A percentile compares a stretch with the other conserved stretches of the same genome.
phyloP scores from a whole-genome alignment of 2,329 filamentous ascomycete species.

The Trichoderma sp. region DNA sequence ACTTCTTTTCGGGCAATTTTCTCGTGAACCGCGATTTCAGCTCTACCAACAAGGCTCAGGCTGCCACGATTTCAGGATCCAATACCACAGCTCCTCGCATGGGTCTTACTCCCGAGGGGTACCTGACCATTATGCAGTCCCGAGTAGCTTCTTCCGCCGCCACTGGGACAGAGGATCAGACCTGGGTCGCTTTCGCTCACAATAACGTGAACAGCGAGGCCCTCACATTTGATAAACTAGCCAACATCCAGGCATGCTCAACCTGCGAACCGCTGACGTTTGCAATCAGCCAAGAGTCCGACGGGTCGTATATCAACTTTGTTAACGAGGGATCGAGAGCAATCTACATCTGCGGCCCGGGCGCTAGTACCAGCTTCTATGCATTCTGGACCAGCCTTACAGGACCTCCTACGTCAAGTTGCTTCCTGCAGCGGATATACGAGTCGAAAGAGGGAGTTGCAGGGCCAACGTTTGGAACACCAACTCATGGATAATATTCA shows the following conservation, averaged over 20 bases:
- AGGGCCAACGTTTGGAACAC: constrained; percentile 9
- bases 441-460: constrained; percentile 3
- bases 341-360: neutral
- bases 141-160: constrained; percentile 1
- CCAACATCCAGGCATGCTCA: constrained; percentile 9
- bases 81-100: constrained; percentile 14
- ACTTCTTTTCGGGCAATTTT: constrained; percentile 9
- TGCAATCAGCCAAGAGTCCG: neutral
- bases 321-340: neutral
- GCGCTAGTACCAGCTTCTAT: neutral
- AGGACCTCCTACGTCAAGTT: neutral
- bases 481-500: neutral
- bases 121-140: constrained; percentile 6
- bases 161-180: constrained; percentile 10
- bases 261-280: constrained; percentile 6
- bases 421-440: constrained; percentile 16
- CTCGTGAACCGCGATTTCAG: constrained; percentile 4
- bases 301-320: neutral
- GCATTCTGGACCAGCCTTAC: constrained; percentile 6
- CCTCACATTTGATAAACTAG: neutral
- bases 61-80: neutral
- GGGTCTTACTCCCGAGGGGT: constrained; percentile 12
- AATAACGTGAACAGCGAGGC: neutral
- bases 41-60: neutral
- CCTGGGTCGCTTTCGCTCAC: constrained; percentile 1